Base-by-base conservation (phyloP, 805 yeast species). In the Candida dajiaensis region DNA sequence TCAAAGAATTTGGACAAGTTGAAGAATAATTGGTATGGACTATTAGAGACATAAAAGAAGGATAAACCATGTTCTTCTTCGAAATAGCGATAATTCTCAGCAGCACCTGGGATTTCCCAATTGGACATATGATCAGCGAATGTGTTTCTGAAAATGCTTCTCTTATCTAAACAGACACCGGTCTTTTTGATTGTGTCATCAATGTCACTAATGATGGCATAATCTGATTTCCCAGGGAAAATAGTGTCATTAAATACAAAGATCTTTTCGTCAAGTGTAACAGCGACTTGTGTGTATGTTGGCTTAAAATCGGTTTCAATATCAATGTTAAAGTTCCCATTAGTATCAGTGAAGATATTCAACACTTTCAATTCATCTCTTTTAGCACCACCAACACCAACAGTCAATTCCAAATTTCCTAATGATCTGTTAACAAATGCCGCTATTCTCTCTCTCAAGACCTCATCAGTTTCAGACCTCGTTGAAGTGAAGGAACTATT, bases 21-120 rank as follows among this genome's bases (percentile, higher is more conserved):
- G 4, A 55, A 40, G 62, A 74, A 89, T 21, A 94, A 67, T 64
- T 94, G 98, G 80, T 95, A 86, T 0, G 99, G 99, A 1, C 95
- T 82, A 66, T 95, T 94, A 8, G 97, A 90, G 2, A 95, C 98
- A 62, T 92, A 95, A 63, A 90, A 96, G 58, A 92, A 80, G n/a
- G 80, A 70, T 3, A 81, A 73, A 12, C 72, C 61, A 37, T 58
- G 66, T 15, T 64, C 64, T 10, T 66, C 59, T 10, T 63, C 59
- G 35, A 90, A 60, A n/a, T 68, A 66, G 9, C 70, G 69, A 58
- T 78, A 88, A 89, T 96, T 89, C 31, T 73, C 71, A 4, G 85
- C 74, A 23, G 94, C 83, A 2, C 87, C 83, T 0, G 88, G 83
- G 19, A 94, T 77, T 42, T 72, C 74, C 79, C 95, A 83, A n/a